phyloP scores from a whole-genome alignment of 2,329 filamentous ascomycete genomes.

The Penicillium sp. region DNA sequence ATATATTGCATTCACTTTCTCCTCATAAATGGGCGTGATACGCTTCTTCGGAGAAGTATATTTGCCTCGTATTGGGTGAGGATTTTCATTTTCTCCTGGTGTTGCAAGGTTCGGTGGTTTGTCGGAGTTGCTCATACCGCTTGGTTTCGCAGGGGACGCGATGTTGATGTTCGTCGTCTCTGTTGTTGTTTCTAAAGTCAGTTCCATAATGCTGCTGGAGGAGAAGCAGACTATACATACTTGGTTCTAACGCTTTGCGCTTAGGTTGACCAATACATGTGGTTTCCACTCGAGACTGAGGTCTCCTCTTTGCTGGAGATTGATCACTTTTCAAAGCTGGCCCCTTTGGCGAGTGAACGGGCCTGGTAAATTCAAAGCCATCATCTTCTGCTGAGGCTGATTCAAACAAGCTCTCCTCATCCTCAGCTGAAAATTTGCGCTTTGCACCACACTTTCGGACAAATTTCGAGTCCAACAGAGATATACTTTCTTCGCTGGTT shows the following conservation, averaged over 20 bases:
- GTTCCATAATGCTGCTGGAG: not conserved
- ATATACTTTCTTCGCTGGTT: constrained; percentile 5
- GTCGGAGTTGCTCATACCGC: not conserved
- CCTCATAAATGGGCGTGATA: not conserved
- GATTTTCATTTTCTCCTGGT: not conserved
- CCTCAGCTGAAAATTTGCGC: constrained; percentile 61
- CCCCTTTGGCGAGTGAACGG: constrained; percentile 27
- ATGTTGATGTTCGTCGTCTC: constrained; percentile 57
- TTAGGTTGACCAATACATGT: constrained; percentile 25
- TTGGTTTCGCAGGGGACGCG: constrained; percentile 35
- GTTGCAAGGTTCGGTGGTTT: not conserved
- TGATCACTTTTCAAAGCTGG: constrained; percentile 10
- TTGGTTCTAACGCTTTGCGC: constrained; percentile 48
- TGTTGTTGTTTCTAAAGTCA: constrained; percentile 31
- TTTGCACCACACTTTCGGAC: constrained; percentile 57
- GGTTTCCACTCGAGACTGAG: constrained; percentile 22
- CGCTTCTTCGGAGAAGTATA: not conserved
- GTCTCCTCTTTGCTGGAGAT: constrained; percentile 25
- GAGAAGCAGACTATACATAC: constrained; percentile 36
- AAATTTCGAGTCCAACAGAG: constrained; percentile 14
- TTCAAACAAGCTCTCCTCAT: constrained; percentile 47
- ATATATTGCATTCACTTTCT: not conserved
- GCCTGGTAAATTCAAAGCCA: constrained; percentile 41
- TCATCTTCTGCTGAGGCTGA: constrained; percentile 30
- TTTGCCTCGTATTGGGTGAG: not conserved